Conservation (phyloP, 1,284 basidiomycete genomes). For the Gomphus sp. region DNA sequence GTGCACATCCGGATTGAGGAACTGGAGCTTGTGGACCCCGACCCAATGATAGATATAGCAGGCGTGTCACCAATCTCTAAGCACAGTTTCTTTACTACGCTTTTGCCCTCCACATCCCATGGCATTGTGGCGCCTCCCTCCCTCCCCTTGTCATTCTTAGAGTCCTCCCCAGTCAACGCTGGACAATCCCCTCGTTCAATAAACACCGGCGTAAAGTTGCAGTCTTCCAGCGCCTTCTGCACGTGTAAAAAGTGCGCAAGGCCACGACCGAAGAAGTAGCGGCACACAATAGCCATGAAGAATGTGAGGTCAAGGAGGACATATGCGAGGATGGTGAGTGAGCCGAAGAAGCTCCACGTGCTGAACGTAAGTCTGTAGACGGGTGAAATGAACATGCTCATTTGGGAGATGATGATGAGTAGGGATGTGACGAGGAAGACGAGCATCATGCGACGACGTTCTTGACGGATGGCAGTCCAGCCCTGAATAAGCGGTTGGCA, state of each 20-base stretch:
- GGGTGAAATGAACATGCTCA: conserved; percentile 42
- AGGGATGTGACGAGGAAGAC: conserved; percentile 33
- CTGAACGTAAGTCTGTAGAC: conserved; percentile 47
- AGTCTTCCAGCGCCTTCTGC: background rate
- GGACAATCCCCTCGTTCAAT: background rate
- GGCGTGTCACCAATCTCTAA: background rate
- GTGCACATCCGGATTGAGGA: too few species aligned
- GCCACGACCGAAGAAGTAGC: conserved; percentile 42
- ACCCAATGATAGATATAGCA: too few species aligned
- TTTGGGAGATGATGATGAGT: conserved; percentile 32
- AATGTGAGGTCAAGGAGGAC: conserved; percentile 34
- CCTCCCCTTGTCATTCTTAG: background rate
- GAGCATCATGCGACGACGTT: conserved; percentile 32
- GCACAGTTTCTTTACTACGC: background rate
- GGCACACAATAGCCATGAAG: conserved; percentile 36
- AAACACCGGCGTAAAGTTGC: background rate
- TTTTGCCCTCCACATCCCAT: background rate
- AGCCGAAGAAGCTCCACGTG: conserved; percentile 46
- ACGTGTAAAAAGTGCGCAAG: conserved; percentile 29
- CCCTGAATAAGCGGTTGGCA: conserved; percentile 26
- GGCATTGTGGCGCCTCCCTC: background rate
- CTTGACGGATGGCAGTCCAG: conserved; percentile 42
- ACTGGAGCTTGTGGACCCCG: too few species aligned
- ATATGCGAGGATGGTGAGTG: conserved; percentile 36
- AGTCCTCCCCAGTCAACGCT: background rate